Evolutionary conservation across 1,284 basidiomycete genomes (phyloP).

Genomic region (Termitomyces sp.): DNA sequence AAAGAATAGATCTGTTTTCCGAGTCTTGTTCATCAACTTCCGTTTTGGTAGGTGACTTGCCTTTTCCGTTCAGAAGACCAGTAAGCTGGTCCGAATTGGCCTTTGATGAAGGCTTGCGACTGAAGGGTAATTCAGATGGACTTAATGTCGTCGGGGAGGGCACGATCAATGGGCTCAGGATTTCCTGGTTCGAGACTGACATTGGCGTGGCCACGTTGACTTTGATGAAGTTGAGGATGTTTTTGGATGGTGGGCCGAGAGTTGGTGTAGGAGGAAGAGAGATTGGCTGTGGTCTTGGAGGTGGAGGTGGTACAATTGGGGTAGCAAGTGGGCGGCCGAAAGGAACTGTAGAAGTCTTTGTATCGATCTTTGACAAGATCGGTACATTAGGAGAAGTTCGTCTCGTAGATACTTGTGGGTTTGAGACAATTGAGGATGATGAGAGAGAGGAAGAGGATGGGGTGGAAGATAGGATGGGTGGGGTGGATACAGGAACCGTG

Average conservation of each 20-base stretch:
- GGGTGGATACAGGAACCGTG: slow-evolving; percentile 7
- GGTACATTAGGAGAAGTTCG: slow-evolving; percentile 17
- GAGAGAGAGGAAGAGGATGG: slow-evolving; percentile 13
- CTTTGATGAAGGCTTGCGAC: slow-evolving; percentile 6
- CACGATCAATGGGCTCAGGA: slow-evolving; percentile 44
- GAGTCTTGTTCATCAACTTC: slow-evolving; percentile 24
- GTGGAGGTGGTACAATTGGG: slow-evolving; percentile 28
- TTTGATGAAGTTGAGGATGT: slow-evolving; percentile 27
- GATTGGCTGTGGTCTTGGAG: slow-evolving; percentile 31
- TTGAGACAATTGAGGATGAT: slow-evolving; percentile 8
- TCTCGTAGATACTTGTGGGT: slow-evolving; percentile 8
- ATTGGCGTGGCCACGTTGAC: slow-evolving; percentile 30
- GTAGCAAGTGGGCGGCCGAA: slow-evolving; percentile 9
- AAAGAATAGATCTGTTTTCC: slow-evolving; percentile 33
- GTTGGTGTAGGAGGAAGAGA: slow-evolving; percentile 33
- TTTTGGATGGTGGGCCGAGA: slow-evolving; percentile 19
- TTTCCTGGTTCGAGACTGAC: slow-evolving; percentile 27
- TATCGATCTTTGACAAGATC: slow-evolving; percentile 29
- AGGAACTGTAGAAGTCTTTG: slow-evolving; percentile 18
- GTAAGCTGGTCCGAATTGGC: slow-evolving; percentile 1
- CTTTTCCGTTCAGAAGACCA: slow-evolving; percentile 22
- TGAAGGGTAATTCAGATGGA: slow-evolving; percentile 24
- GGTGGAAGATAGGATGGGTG: slow-evolving; percentile 2
- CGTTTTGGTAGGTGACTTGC: slow-evolving; percentile 26
- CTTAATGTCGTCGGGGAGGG: slow-evolving; percentile 28